Conservation (phyloP, 2,329 filamentous ascomycete genomes). For the Tolypocladium tundrense region DNA sequence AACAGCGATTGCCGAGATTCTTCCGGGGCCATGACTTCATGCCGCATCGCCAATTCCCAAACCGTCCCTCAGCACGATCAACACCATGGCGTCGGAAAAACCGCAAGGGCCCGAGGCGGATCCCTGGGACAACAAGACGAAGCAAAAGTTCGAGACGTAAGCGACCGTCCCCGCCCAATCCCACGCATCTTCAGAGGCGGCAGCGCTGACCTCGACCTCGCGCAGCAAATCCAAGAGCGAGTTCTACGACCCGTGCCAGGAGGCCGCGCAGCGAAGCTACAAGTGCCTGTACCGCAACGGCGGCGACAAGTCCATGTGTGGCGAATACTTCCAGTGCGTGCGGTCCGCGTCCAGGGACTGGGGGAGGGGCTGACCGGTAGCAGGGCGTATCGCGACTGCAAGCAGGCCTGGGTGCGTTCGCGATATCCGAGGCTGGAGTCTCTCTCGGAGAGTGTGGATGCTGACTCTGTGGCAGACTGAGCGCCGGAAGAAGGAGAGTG, state of each 20-base stretch:
- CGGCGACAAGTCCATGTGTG: conserved; percentile 80
- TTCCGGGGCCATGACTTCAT: conserved; percentile 8
- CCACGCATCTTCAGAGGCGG: background rate
- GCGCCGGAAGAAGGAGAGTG: conserved; percentile 10
- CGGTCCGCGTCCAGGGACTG: conserved; percentile 1
- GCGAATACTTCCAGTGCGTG: conserved; percentile 87
- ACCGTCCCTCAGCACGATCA: background rate
- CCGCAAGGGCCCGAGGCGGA: conserved; percentile 14
- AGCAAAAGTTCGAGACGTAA: conserved; percentile 55
- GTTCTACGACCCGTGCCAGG: conserved; percentile 92
- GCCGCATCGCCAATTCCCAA: background rate
- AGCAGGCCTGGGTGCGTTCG: conserved; percentile 74
- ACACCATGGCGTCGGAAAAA: background rate
- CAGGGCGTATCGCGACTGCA: conserved; percentile 89
- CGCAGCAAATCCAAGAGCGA: conserved; percentile 79
- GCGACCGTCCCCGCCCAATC: conserved; percentile 8
- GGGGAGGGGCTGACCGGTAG: background rate
- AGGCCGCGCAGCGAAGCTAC: conserved; percentile 76
- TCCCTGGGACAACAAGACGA: conserved; percentile 49
- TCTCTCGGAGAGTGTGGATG: background rate
- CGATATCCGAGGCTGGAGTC: background rate
- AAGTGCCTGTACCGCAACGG: conserved; percentile 82
- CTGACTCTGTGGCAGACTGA: conserved; percentile 6
- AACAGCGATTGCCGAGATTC: conserved; percentile 7
- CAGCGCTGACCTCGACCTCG: background rate